These are phyloP conservation scores for Mycena sp. DNA, from an alignment of 1,284 basidiomycete genomes.

Conservation along the genomic window DNA sequence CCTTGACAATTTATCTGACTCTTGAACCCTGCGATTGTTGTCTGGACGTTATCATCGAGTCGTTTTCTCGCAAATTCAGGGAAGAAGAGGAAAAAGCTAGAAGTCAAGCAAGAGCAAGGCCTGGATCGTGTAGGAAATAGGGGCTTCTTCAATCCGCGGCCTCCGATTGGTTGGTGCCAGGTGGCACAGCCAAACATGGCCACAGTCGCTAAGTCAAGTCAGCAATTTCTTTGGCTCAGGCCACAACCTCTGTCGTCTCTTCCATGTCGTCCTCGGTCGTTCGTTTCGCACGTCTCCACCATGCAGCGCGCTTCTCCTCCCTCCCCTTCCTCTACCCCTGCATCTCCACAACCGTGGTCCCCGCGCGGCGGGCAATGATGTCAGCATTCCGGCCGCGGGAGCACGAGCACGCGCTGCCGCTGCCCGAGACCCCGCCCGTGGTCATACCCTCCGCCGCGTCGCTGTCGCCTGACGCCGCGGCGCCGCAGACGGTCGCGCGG, in stretches of 20 bases:
- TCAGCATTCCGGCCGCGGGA: constrained; percentile 54
- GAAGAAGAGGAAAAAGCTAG: too few relatives aligned
- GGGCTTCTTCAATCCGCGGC: constrained; percentile 1
- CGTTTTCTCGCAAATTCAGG: too few relatives aligned
- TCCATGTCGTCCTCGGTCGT: constrained; percentile 41
- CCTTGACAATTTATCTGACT: too few relatives aligned
- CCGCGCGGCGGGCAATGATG: constrained; percentile 65
- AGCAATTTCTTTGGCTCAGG: not conserved
- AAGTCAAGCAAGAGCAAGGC: not conserved
- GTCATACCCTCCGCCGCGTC: constrained; percentile 57
- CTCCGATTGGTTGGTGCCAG: constrained; percentile 21
- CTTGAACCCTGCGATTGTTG: too few relatives aligned
- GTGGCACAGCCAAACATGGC: not conserved
- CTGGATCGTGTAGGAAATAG: not conserved
- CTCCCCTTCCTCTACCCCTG: constrained; percentile 49
- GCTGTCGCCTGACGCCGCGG: constrained; percentile 66
- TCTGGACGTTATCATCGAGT: too few relatives aligned
- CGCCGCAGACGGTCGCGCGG: constrained; percentile 75
- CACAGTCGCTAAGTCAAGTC: not conserved
- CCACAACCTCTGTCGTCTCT: constrained; percentile 7
- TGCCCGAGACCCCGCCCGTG: constrained; percentile 60
- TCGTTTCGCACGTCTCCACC: constrained; percentile 36
- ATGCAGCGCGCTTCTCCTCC: constrained; percentile 39
- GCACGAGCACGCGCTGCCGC: constrained; percentile 40
- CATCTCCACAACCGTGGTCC: constrained; percentile 37